These are phyloP conservation scores for Gaillardinia entomophila DNA, from an alignment of 805 yeast species.

Conservation along the genomic window DNA sequence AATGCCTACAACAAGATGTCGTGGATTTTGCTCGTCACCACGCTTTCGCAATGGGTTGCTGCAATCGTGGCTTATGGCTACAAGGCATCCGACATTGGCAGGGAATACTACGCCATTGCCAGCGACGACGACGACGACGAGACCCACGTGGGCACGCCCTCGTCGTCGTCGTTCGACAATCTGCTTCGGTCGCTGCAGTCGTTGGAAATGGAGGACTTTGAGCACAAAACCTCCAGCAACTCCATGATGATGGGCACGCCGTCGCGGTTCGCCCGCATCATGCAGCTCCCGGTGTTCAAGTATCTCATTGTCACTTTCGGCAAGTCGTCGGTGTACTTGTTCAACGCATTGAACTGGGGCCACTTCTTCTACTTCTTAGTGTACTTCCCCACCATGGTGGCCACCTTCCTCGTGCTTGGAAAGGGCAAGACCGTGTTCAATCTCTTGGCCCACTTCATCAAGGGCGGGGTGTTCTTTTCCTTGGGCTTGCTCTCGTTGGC, in stretches of 20 bases:
- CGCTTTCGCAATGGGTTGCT: slow-evolving; percentile 47
- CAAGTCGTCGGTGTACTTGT: slow-evolving; percentile 21
- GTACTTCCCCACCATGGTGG: slow-evolving; percentile 55
- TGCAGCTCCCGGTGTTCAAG: slow-evolving; percentile 8
- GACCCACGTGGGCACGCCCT: slow-evolving; percentile 8
- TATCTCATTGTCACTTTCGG: slow-evolving; percentile 28
- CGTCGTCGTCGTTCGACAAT: slow-evolving; percentile 4
- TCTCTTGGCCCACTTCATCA: slow-evolving; percentile 89
- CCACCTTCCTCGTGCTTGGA: slow-evolving; percentile 68
- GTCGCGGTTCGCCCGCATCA: slow-evolving; percentile 5
- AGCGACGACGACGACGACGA: slow-evolving; percentile 9
- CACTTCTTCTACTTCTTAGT: slow-evolving; percentile 54
- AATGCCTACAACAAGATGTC: slow-evolving; percentile 70
- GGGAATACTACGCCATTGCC: slow-evolving; percentile 7
- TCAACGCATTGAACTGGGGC: slow-evolving; percentile 55
- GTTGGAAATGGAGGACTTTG: slow-evolving; percentile 16
- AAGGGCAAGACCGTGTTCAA: slow-evolving; percentile 65
- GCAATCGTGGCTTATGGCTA: slow-evolving; percentile 47
- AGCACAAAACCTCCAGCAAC: slow-evolving; percentile 18
- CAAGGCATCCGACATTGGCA: slow-evolving; percentile 18
- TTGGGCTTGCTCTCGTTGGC: slow-evolving; percentile 78
- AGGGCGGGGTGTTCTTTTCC: slow-evolving; percentile 82
- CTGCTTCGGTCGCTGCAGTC: slow-evolving; percentile 7
- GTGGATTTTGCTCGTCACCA: slow-evolving; percentile 48
- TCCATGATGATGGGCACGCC: slow-evolving; percentile 9